Evolutionary conservation across 1,284 basidiomycete species (phyloP).

Genomic region (Cryptococcus amylolentus): DNA sequence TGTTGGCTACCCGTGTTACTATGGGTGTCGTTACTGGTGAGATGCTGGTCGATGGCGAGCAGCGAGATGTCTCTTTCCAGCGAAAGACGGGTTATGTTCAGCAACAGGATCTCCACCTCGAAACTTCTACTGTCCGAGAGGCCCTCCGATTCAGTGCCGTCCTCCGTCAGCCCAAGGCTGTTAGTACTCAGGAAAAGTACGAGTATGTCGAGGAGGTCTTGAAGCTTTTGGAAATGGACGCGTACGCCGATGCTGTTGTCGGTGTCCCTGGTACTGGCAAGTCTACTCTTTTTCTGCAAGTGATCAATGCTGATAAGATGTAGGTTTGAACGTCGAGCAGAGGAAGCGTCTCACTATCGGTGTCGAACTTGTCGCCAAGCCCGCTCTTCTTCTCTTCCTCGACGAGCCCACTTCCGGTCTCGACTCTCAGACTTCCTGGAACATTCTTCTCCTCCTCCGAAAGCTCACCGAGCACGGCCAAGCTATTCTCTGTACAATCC

Average conservation of each 20-base stretch:
- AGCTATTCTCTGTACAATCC: slow-evolving; percentile 59
- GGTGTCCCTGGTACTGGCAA: slow-evolving; percentile 60
- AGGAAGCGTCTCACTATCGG: slow-evolving; percentile 76
- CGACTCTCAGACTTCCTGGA: slow-evolving; percentile 85
- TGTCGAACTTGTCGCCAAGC: slow-evolving; percentile 62
- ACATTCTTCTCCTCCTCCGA: slow-evolving; percentile 72
- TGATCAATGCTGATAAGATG: not conserved
- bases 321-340: slow-evolving; percentile 61
- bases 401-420: slow-evolving; percentile 73
- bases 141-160: slow-evolving; percentile 77
- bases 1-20: slow-evolving; percentile 73
- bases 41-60: slow-evolving; percentile 70
- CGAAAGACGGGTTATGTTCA: slow-evolving; percentile 64
- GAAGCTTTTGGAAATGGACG: slow-evolving; percentile 71
- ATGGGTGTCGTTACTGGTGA: slow-evolving; percentile 76
- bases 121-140: slow-evolving; percentile 71
- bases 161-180: slow-evolving; percentile 68
- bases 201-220: slow-evolving; percentile 76
- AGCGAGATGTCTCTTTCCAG: slow-evolving; percentile 66
- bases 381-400: slow-evolving; percentile 72
- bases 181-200: slow-evolving; percentile 69
- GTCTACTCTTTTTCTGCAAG: not conserved
- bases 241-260: slow-evolving; percentile 69
- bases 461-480: slow-evolving; percentile 83
- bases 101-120: slow-evolving; percentile 74